Conservation (phyloP, 805 yeast species). For the Candida krabiensis region DNA sequence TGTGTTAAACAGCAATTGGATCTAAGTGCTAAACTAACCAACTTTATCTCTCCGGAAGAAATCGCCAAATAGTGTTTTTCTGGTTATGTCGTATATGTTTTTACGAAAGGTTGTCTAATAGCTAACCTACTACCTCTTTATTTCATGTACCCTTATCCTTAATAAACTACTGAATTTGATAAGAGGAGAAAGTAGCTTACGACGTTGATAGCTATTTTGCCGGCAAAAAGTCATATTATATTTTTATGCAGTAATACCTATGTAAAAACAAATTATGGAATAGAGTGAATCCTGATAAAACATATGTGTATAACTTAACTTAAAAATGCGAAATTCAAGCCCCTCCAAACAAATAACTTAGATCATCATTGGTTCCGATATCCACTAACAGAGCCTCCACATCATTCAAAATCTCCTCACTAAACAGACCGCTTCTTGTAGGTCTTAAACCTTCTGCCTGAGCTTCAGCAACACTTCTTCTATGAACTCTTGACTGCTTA, state of each 20-base stretch:
- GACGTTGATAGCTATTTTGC: no score
- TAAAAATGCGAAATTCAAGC: constrained; percentile 1
- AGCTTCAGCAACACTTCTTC: constrained; percentile 73
- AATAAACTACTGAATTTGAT: no score
- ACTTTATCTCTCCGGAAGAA: constrained; percentile 41
- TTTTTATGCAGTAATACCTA: no score
- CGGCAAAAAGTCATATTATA: no score
- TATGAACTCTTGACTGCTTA: constrained; percentile 42
- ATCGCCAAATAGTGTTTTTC: constrained; percentile 27
- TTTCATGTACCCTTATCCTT: no score
- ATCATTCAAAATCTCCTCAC: constrained; percentile 70
- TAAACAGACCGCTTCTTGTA: constrained; percentile 74
- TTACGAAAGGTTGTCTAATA: neutral
- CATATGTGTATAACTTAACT: neutral
- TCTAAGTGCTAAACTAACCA: constrained; percentile 71
- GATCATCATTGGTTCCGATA: constrained; percentile 42
- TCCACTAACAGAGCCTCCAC: constrained; percentile 70
- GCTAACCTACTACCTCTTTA: no score
- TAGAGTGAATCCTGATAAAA: no score
- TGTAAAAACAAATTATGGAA: no score
- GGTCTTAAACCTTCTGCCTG: constrained; percentile 73
- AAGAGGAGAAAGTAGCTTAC: no score
- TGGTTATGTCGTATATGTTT: constrained; percentile 3
- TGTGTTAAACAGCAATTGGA: constrained; percentile 85
- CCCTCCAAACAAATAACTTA: constrained; percentile 38